A percentile compares a stretch with the other conserved stretches of the same genome.
Conservation (phyloP, 2,329 filamentous ascomycete species). For the Teratosphaeria pseudoeucalypti region DNA sequence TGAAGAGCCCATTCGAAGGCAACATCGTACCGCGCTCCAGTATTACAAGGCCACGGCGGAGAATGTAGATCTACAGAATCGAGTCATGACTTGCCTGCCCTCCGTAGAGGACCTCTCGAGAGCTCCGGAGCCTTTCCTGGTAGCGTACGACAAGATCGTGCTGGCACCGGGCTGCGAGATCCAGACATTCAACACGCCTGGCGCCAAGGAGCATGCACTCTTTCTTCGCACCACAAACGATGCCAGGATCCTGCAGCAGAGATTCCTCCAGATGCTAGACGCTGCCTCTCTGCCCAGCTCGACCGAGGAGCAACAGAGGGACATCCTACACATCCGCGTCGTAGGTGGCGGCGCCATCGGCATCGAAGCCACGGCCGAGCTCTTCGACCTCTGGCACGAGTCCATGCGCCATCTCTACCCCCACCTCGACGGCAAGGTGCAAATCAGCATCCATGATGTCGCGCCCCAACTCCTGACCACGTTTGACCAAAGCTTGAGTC, state of each 20-base stretch:
- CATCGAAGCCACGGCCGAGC: slow-evolving; percentile 34
- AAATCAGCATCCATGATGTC: slow-evolving; percentile 36
- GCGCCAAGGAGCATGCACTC: slow-evolving; percentile 29
- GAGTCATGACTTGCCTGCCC: slow-evolving; percentile 27
- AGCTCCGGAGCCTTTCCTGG: slow-evolving; percentile 25
- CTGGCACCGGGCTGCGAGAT: slow-evolving; percentile 34
- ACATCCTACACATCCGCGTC: slow-evolving; percentile 29
- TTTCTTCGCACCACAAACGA: slow-evolving; percentile 30
- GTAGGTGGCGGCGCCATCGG: slow-evolving; percentile 35
- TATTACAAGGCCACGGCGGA: slow-evolving; percentile 32
- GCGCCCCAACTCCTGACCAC: slow-evolving; percentile 31
- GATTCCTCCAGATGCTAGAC: slow-evolving; percentile 28
- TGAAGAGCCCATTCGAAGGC: slow-evolving; percentile 34
- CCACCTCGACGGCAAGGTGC: slow-evolving; percentile 29
- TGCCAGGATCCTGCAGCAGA: slow-evolving; percentile 25
- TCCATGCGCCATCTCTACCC: slow-evolving; percentile 32
- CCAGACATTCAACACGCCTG: slow-evolving; percentile 32
- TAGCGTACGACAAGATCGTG: slow-evolving; percentile 34
- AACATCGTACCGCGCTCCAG: slow-evolving; percentile 14
- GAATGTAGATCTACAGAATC: slow-evolving; percentile 28
- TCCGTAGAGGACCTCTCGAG: slow-evolving; percentile 7
- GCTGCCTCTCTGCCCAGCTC: slow-evolving; percentile 26
- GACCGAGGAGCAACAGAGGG: slow-evolving; percentile 20
- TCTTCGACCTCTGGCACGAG: slow-evolving; percentile 32
- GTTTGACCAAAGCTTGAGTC: slow-evolving; percentile 32